These are phyloP conservation scores for Phytopythium kandeliae DNA, from an alignment of 352 stramenopile genomes.

Conservation along the genomic window DNA sequence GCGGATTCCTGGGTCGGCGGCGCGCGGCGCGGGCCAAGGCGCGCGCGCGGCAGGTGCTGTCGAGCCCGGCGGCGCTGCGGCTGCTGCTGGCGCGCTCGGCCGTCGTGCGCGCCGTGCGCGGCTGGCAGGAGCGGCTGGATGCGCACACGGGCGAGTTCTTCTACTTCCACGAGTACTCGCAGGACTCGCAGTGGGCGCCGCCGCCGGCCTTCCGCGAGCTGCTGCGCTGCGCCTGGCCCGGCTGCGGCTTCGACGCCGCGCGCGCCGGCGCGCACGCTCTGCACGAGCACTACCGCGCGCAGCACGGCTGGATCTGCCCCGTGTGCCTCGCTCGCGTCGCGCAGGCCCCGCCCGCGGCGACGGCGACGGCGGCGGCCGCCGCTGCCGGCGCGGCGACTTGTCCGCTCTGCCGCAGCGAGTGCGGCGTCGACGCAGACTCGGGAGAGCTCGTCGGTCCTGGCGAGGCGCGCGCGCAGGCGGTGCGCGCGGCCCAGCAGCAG, in stretches of 20 bases:
- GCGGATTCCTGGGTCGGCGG: conserved; percentile 41
- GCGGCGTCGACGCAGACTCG: conserved; percentile 45
- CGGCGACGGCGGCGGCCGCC: too few species aligned
- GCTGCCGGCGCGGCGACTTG: too few species aligned
- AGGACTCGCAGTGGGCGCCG: conserved; percentile 76
- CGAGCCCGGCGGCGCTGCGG: conserved; percentile 58
- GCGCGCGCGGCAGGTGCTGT: conserved; percentile 52
- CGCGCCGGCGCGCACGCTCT: conserved; percentile 63
- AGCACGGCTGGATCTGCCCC: conserved; percentile 73
- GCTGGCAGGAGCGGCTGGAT: conserved; percentile 77
- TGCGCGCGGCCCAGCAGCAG: conserved; percentile 35
- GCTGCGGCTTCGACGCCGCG: conserved; percentile 37
- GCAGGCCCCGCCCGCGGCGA: conserved; percentile 42
- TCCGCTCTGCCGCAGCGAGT: conserved; percentile 55
- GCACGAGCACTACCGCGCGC: conserved; percentile 61
- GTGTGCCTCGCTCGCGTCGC: conserved; percentile 67
- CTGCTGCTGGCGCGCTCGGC: conserved; percentile 62
- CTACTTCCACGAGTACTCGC: conserved; percentile 77
- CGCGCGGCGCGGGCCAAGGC: conserved; percentile 37
- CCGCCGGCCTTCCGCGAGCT: conserved; percentile 60
- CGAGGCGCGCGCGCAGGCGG: conserved; percentile 41
- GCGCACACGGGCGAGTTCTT: conserved; percentile 83
- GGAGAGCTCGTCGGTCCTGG: conserved; percentile 56
- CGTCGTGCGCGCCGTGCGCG: conserved; percentile 50
- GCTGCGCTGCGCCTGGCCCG: conserved; percentile 54